phyloP scores from a whole-genome alignment of 257 asterid species.

The Penstemon barbatus region DNA sequence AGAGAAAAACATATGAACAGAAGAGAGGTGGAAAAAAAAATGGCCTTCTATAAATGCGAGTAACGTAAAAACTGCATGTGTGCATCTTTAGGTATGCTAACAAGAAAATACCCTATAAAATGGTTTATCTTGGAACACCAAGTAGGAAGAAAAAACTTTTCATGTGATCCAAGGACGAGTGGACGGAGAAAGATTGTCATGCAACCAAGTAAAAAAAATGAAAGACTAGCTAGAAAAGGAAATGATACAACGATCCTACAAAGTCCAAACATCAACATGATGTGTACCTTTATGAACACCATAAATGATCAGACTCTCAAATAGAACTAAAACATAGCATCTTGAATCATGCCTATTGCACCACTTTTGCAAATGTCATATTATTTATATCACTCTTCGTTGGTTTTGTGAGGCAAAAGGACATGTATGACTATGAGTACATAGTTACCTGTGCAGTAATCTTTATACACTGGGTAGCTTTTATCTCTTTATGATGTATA shows the following conservation, averaged over 20 bases:
- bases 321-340: conserved; percentile 9
- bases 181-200: too few relatives aligned
- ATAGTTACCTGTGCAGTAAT: conserved; percentile 81
- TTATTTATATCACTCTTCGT: not conserved
- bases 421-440: not conserved
- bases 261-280: conserved; percentile 17
- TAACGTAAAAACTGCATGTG: not conserved
- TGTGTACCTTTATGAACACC: conserved; percentile 8
- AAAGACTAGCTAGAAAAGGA: not conserved
- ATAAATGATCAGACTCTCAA: conserved; percentile 9
- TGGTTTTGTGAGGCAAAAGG: conserved; percentile 6
- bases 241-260: not conserved
- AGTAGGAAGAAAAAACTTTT: too few relatives aligned
- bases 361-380: not conserved
- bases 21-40: not conserved
- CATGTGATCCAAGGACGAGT: too few relatives aligned
- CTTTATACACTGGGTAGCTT: conserved; percentile 98
- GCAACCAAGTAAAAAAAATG: conserved; percentile 1
- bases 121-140: not conserved
- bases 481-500: conserved; percentile 88
- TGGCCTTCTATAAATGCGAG: not conserved
- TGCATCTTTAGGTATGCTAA: not conserved
- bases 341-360: not conserved
- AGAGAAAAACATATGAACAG: not conserved
- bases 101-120: not conserved